Base-by-base conservation (phyloP, 805 yeast genomes). In the Scheffersomyces lignosus region DNA sequence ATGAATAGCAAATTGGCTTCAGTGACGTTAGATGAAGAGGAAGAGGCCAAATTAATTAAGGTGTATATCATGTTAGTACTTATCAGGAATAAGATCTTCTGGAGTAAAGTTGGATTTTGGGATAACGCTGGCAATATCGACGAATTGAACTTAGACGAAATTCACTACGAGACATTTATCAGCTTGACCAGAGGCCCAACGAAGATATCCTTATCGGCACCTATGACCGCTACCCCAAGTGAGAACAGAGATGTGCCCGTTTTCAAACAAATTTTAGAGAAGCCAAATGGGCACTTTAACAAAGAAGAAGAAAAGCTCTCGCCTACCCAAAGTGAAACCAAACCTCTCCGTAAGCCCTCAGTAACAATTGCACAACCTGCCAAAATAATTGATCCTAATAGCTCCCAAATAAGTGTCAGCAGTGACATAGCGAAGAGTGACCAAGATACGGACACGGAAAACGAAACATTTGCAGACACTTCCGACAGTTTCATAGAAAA, bases 91-190 rank as follows among this genome's bases (percentile, higher is more conserved):
- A 82, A 83, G 53, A 69, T 90, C 45, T 87, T 83, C 62, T 91
- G 95, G 91, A 71, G 95, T 6, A 80, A 87, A 45, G 59, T 83
- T 15, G 97, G 97, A 4, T 72, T 81, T 20, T 85, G 91, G 90
- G 86, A 82, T 40, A 56, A 70, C 27, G 66, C 61, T 4, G 67
- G 62, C 27, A 68, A 63, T 40, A 45, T 63, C 9, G 53, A 56
- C 34, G 57, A 56, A 37, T 20, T 36, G 14, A 36, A 33, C 13
- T 18, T 47, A 30, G 49, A 45, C 27, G 49, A 42, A 23, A 34
- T 47, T 13, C 40, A 38, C 5, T 37, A 40, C 25, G 49, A 40
- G 15, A 33, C 31, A 24, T 45, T 47, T 33, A 34, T 18, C 6
- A 33, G 31, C 18, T 34, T 46, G 43, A 22, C 32, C 3, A 25